phyloP scores from a whole-genome alignment of 2,329 filamentous ascomycete species.

The Periconia macrospinosa region DNA sequence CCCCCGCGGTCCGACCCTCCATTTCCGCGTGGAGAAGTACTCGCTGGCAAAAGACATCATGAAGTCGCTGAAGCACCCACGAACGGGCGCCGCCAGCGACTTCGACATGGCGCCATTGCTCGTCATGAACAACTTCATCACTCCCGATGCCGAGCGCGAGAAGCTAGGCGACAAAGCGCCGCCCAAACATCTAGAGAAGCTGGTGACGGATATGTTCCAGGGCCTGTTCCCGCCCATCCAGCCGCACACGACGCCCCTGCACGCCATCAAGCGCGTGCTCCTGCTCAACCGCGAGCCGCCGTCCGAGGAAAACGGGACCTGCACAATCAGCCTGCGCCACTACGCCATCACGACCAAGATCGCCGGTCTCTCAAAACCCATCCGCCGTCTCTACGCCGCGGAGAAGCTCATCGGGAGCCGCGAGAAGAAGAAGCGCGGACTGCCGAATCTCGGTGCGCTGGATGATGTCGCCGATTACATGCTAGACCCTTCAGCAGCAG shows the following conservation, averaged over 20 bases:
- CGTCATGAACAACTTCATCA: constrained; percentile 97
- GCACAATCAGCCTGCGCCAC: constrained; percentile 85
- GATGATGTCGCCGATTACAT: constrained; percentile 95
- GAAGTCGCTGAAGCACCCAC: constrained; percentile 79
- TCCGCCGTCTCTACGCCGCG: constrained; percentile 81
- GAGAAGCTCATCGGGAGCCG: constrained; percentile 70
- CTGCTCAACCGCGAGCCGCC: constrained; percentile 78
- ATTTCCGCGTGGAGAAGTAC: constrained; percentile 94
- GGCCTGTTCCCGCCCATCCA: constrained; percentile 95
- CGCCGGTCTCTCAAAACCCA: constrained; percentile 79
- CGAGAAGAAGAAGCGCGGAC: constrained; percentile 62
- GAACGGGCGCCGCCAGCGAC: constrained; percentile 71
- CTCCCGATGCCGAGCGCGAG: constrained; percentile 52
- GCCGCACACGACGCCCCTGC: constrained; percentile 83
- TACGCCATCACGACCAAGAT: constrained; percentile 93
- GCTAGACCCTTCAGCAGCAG: constrained; percentile 74
- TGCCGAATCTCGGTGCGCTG: constrained; percentile 88
- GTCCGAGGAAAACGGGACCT: constrained; percentile 54
- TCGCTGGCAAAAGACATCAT: constrained; percentile 90
- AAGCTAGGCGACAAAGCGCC: constrained; percentile 59
- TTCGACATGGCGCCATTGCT: constrained; percentile 84
- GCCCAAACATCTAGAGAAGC: constrained; percentile 91
- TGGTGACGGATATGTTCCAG: constrained; percentile 93
- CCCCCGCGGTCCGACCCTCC: constrained; percentile 86
- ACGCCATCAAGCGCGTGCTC: constrained; percentile 89